Percentiles rank a stretch among this genome's conserved stretches.
Evolutionary conservation across 2,329 filamentous ascomycete species (phyloP).

Genomic region (Aureobasidium mangrovei): DNA sequence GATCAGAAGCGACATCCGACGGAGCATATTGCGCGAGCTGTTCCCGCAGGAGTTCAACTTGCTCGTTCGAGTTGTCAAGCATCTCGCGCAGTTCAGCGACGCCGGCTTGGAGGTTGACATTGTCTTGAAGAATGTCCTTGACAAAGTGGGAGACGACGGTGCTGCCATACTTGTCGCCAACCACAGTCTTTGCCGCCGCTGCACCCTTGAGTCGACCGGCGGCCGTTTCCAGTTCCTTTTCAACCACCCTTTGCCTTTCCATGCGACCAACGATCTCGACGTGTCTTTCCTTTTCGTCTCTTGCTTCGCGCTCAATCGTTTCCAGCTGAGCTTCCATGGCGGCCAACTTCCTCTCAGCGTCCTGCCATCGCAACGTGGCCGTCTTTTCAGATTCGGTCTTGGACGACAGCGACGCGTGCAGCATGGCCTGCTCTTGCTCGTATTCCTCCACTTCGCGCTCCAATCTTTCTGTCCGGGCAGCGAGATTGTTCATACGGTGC

Average conservation of each 20-base stretch:
- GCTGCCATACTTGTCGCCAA: conserved; percentile 49
- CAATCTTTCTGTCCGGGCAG: conserved; percentile 64
- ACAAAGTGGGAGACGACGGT: conserved; percentile 92
- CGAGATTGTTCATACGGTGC: conserved; percentile 63
- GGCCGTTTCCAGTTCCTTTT: conserved; percentile 70
- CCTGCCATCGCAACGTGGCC: conserved; percentile 74
- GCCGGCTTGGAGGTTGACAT: conserved; percentile 83
- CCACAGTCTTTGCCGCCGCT: conserved; percentile 60
- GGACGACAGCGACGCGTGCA: conserved; percentile 58
- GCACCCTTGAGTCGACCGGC: conserved; percentile 74
- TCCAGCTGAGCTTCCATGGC: conserved; percentile 83
- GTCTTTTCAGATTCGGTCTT: conserved; percentile 69
- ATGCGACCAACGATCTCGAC: conserved; percentile 72
- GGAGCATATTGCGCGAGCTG: conserved; percentile 75
- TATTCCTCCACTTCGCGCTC: conserved; percentile 72
- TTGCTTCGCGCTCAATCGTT: conserved; percentile 74
- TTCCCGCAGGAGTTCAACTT: conserved; percentile 78
- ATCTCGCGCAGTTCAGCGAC: conserved; percentile 87
- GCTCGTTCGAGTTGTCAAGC: conserved; percentile 83
- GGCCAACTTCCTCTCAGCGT: conserved; percentile 69
- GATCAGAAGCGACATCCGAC: conserved; percentile 32
- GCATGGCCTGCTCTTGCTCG: conserved; percentile 68
- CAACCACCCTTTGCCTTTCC: conserved; percentile 73
- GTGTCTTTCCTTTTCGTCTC: conserved; percentile 72
- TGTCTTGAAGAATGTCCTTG: conserved; percentile 88